phyloP scores from a whole-genome alignment of 192 early-diverging fungal species.

The Funneliformis mosseae region DNA sequence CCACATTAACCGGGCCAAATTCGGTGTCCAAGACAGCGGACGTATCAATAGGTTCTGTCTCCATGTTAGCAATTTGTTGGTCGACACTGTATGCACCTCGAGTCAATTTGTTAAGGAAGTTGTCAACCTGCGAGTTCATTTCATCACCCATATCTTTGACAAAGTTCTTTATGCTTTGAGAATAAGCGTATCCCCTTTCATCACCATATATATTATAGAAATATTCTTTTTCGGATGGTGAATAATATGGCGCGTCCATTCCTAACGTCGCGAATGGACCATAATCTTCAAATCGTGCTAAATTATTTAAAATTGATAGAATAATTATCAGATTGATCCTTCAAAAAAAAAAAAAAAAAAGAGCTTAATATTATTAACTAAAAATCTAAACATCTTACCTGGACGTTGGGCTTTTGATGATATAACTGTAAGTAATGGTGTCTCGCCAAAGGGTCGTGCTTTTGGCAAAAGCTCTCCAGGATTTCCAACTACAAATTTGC shows the following conservation, averaged over 20 bases:
- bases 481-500: slow-evolving; percentile 26
- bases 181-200: slow-evolving; percentile 60
- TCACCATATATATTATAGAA: slow-evolving; percentile 54
- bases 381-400: background rate
- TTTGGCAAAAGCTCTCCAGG: slow-evolving; percentile 36
- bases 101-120: slow-evolving; percentile 46
- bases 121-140: slow-evolving; percentile 41
- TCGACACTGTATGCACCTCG: slow-evolving; percentile 45
- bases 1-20: slow-evolving; percentile 21
- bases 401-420: slow-evolving; percentile 5
- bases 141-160: slow-evolving; percentile 35
- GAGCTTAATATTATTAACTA: background rate
- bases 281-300: slow-evolving; percentile 39
- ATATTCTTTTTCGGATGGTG: slow-evolving; percentile 24
- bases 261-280: slow-evolving; percentile 41
- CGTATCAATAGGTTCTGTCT: background rate
- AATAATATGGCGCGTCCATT: background rate
- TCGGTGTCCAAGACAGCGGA: slow-evolving; percentile 4
- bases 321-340: background rate
- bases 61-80: slow-evolving; percentile 39
- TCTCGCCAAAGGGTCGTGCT: slow-evolving; percentile 33
- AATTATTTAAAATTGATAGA: background rate
- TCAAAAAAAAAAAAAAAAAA: background rate
- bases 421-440: slow-evolving; percentile 43
- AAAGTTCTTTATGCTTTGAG: slow-evolving; percentile 59